Conservation (phyloP, 768 basidiomycete genomes). For the Naganishia vaughanmartiniae region DNA sequence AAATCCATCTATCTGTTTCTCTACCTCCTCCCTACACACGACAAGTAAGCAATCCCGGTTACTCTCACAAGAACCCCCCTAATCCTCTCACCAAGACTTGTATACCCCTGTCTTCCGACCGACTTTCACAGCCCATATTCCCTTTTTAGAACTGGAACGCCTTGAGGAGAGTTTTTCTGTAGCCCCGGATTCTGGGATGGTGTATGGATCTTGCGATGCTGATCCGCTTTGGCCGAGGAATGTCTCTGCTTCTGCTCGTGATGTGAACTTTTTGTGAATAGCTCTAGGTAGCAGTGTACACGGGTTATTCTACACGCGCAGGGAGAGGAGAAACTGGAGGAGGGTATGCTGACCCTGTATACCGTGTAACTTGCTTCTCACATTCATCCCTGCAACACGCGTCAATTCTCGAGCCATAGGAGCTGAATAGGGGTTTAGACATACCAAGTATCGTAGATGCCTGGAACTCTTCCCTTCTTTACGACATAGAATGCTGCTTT, state of each 20-base stretch:
- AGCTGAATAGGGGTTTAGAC: background rate
- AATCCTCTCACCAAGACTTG: conserved; percentile 4
- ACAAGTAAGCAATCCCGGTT: background rate
- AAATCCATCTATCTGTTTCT: background rate
- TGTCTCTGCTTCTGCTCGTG: conserved; percentile 60
- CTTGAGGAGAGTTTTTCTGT: conserved; percentile 16
- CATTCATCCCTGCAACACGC: conserved; percentile 64
- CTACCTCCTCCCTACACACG: background rate
- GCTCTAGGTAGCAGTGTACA: conserved; percentile 52
- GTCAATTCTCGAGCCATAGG: background rate
- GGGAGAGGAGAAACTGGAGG: background rate
- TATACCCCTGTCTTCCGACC: conserved; percentile 6
- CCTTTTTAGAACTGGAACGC: conserved; percentile 19
- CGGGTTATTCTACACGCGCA: background rate
- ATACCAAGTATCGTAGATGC: conserved; percentile 72
- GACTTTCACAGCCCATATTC: conserved; percentile 12
- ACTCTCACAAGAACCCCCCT: background rate
- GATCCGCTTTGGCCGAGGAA: conserved; percentile 53
- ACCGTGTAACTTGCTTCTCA: conserved; percentile 66
- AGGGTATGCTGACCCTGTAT: conserved; percentile 49
- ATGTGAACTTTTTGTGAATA: conserved; percentile 66
- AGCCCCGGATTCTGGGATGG: conserved; percentile 25
- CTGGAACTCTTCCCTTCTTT: conserved; percentile 61
- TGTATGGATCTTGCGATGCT: conserved; percentile 22
- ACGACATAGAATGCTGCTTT: conserved; percentile 66